Conservation (phyloP, 164 flowering plant species). For the Brasenia schreberi region DNA sequence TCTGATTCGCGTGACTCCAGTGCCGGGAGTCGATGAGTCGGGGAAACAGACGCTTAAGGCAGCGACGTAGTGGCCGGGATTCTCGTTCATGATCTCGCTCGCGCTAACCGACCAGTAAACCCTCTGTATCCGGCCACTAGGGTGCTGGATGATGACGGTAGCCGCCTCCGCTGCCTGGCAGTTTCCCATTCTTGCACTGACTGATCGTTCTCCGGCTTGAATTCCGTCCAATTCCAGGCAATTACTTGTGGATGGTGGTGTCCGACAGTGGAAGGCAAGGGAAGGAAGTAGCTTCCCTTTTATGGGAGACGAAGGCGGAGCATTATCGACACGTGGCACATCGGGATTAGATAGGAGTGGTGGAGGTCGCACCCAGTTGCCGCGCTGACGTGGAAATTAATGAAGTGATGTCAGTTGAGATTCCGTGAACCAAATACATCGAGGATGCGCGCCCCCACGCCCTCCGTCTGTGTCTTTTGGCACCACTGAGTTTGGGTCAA, state of each 20-base stretch:
- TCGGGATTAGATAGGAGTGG: not conserved
- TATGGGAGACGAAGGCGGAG: not conserved
- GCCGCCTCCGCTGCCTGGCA: conserved; percentile 76
- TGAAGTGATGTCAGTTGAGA: not conserved
- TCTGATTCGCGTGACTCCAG: conserved; percentile 46
- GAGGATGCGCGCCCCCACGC: not conserved
- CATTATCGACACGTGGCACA: not conserved
- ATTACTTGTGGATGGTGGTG: not conserved
- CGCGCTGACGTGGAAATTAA: not conserved
- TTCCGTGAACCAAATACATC: not conserved
- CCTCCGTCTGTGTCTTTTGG: not conserved
- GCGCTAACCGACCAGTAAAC: conserved; percentile 50
- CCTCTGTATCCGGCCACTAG: conserved; percentile 39
- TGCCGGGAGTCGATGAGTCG: conserved; percentile 17
- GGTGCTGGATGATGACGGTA: conserved; percentile 50
- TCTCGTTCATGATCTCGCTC: conserved; percentile 40
- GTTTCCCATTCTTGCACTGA: conserved; percentile 60
- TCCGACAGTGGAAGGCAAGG: not conserved
- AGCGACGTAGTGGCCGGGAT: conserved; percentile 76
- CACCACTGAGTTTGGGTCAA: not conserved
- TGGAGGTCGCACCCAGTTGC: not conserved
- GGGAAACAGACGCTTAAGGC: conserved; percentile 22
- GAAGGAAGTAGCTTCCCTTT: not conserved
- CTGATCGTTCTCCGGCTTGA: conserved; percentile 62
- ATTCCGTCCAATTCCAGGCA: not conserved